A percentile compares a stretch with the other conserved stretches of the same genome.
Evolutionary conservation across 768 basidiomycete genomes (phyloP).

Genomic region (Paxillus ammoniavirescens): DNA sequence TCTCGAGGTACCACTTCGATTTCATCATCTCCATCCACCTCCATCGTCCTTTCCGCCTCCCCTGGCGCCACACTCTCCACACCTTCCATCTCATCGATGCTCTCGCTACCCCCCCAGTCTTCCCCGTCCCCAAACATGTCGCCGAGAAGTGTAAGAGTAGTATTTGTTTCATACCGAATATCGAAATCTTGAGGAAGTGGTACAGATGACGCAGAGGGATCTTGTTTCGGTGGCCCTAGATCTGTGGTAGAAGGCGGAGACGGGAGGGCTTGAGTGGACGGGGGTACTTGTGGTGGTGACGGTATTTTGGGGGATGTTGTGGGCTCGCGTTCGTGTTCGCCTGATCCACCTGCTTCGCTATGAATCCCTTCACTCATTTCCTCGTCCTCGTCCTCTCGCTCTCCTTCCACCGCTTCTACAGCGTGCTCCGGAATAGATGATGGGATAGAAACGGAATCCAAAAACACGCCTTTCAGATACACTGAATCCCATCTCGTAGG

Average conservation of each 20-base stretch:
- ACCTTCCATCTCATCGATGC: constrained; percentile 52
- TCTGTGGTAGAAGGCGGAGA: too few relatives aligned
- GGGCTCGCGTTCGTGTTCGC: too few relatives aligned
- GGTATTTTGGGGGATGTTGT: too few relatives aligned
- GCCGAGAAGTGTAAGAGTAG: constrained; percentile 37
- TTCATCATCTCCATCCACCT: constrained; percentile 25
- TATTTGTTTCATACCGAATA: constrained; percentile 13
- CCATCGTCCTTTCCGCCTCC: background rate
- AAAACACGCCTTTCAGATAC: constrained; percentile 67
- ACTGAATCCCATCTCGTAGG: constrained; percentile 68
- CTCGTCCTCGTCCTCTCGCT: background rate
- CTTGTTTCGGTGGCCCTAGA: background rate
- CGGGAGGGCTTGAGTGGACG: background rate
- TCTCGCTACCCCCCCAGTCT: constrained; percentile 63
- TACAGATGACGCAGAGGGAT: background rate
- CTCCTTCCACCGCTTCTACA: background rate
- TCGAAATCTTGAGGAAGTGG: background rate
- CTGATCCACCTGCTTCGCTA: background rate
- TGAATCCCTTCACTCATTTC: background rate
- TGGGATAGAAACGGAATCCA: constrained; percentile 39
- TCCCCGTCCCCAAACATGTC: constrained; percentile 52
- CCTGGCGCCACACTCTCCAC: constrained; percentile 20
- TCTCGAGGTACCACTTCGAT: constrained; percentile 18
- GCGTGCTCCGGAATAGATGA: background rate
- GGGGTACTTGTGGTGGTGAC: background rate